Conservation (phyloP, 2,329 filamentous ascomycete genomes). For the Didymella exigua region DNA sequence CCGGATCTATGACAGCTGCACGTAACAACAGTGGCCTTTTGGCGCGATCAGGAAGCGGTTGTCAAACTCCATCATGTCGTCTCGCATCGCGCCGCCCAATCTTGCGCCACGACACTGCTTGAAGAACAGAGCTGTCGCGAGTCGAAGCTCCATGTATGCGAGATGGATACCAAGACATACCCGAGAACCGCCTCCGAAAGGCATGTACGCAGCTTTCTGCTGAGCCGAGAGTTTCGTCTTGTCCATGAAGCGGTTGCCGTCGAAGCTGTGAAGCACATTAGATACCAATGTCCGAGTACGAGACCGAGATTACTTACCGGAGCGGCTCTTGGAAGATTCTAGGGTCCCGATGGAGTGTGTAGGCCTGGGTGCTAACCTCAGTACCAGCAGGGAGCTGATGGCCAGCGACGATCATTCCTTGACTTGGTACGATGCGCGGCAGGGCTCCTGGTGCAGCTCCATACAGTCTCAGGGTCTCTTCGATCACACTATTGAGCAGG, state of each 20-base stretch:
- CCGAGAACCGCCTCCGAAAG: slow-evolving; percentile 69
- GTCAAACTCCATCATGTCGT: slow-evolving; percentile 49
- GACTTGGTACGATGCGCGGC: slow-evolving; percentile 44
- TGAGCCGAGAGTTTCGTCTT: slow-evolving; percentile 20
- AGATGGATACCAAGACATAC: slow-evolving; percentile 73
- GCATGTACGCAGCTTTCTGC: slow-evolving; percentile 63
- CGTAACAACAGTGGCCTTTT: slow-evolving; percentile 49
- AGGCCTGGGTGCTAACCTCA: slow-evolving; percentile 48
- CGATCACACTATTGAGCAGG: slow-evolving; percentile 45
- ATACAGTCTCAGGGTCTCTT: slow-evolving; percentile 49
- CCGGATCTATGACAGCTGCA: slow-evolving; percentile 25
- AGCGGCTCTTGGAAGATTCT: slow-evolving; percentile 29
- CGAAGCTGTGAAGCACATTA: slow-evolving; percentile 31
- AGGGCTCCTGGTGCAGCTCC: slow-evolving; percentile 44
- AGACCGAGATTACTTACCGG: slow-evolving; percentile 20
- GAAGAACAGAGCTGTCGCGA: slow-evolving; percentile 59
- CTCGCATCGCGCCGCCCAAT: slow-evolving; percentile 31
- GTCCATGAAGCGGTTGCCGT: slow-evolving; percentile 39
- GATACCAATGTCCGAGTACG: background rate
- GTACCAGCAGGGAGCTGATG: slow-evolving; percentile 45
- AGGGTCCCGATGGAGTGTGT: slow-evolving; percentile 46
- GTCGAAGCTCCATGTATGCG: slow-evolving; percentile 61
- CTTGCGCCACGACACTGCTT: slow-evolving; percentile 46
- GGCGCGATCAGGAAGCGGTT: slow-evolving; percentile 51
- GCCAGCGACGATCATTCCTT: slow-evolving; percentile 43